Evolutionary conservation across 148 eudicot species (phyloP), one percentile per base, ranked within the genome.

Genomic region (Spergularia bocconei): DNA sequence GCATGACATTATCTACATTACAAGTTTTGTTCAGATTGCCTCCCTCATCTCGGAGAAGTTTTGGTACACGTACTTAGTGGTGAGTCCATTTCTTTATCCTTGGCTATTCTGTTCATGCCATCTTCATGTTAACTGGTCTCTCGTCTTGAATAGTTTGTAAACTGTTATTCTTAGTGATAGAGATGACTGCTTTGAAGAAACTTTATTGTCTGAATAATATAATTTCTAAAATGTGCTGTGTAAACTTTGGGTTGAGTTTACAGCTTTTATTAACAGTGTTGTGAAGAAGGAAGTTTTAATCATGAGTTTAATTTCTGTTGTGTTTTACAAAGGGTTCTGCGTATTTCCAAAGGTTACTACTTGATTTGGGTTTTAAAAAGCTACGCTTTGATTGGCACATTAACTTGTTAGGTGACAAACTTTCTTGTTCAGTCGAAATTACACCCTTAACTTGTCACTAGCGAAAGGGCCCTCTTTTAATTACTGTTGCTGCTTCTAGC

Each of bases 21-120:
- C 97, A 52, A 79, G 91, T 72, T 94, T 92, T 25, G 92, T 89
- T 63, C 98, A 94, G 82, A 79, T 94, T 44, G 70, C 85, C 33
- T 88, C 97, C 63, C 86, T 90, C 89, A 76, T 94, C 71, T 94
- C 93, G 21, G 98, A 87, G 50, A 94, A 88, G 76, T 94, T 90
- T 78, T 90, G 95, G 96, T 94, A 89, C 81, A 84, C 88, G n/a
- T 91, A 90, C 72, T 75, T 90, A 38, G 97, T 89, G 97, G 98
- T 94, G 82, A 86, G 92, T 39, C 73, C 41, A 36, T 69, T 63
- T 69, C 50, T 36, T 77, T 72, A 11, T 54, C 61, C 68, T 59
- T 72, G 16, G 33, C 17, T 33, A 21, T 44, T 44, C 48, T 29
- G 48, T 44, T 38, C 25, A 54, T 79, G 74, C 7, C 4, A 72